Evolutionary conservation across 306 rosid genomes (phyloP), one percentile per base, ranked within the genome.

Genomic region (Ceratonia siliqua): DNA sequence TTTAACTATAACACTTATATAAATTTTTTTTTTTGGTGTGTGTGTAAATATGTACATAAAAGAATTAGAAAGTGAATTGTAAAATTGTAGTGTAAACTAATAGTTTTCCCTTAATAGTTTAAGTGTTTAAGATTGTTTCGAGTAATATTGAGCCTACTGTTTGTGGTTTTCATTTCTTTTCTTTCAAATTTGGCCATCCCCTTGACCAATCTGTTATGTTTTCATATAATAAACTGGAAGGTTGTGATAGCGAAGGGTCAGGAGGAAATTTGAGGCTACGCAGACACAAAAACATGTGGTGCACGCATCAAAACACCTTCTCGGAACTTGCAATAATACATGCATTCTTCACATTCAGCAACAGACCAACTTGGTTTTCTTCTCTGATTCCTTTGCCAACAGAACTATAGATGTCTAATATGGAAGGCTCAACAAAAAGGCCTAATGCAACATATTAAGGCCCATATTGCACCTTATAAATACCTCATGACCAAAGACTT

Each of bases 161-260:
- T n/a, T n/a, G n/a, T n/a, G n/a, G n/a, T n/a, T n/a, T n/a, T n/a
- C n/a, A n/a, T n/a, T n/a, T n/a, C n/a, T n/a, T n/a, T n/a, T n/a
- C n/a, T n/a, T n/a, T n/a, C n/a, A n/a, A n/a, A n/a, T n/a, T n/a
- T n/a, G n/a, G n/a, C n/a, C n/a, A n/a, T n/a, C n/a, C n/a, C n/a
- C n/a, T 52, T 72, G 63, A 73, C 79, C 79, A 13, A 72, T 68
- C 54, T 42, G 70, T 35, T n/a, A 45, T 67, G 75, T 14, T 62
- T 56, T 46, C 48, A 73, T 57, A 59, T 49, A 64, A 67, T 58
- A 45, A 73, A 70, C 56, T 38, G 46, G 32, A 28, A 46, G 58
- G 43, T 18, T 65, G 0, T 74, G 80, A 68, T 39, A 39, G 25
- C 42, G 59, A 68, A 36, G 14, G 38, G 66, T 73, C 77, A 74